A percentile compares a stretch with the other conserved stretches of the same genome.
phyloP scores from a whole-genome alignment of 176 grass and related monocot species.

The Triticum monococcum region DNA sequence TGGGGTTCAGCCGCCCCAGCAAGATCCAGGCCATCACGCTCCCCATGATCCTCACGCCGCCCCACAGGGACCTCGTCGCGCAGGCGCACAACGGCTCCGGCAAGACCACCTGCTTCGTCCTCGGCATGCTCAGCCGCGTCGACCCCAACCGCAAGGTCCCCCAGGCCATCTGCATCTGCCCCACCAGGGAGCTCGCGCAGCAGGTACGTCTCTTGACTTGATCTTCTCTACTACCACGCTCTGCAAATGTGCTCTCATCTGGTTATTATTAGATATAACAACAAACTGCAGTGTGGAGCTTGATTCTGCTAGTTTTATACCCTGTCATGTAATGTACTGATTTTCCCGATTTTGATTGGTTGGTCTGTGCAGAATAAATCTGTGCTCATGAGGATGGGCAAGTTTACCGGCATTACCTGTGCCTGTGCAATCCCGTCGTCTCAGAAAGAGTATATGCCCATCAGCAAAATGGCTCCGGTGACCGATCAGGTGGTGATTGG shows the following conservation, averaged over 20 bases:
- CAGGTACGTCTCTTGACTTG: conserved; percentile 36
- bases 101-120: conserved; percentile 94
- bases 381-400: conserved; percentile 82
- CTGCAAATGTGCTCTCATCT: not conserved
- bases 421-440: conserved; percentile 66
- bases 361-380: conserved; percentile 63
- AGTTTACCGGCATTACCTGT: conserved; percentile 73
- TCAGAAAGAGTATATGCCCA: conserved; percentile 53
- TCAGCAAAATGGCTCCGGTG: conserved; percentile 45
- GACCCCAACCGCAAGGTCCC: conserved; percentile 57
- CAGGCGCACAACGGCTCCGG: conserved; percentile 94
- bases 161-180: conserved; percentile 91
- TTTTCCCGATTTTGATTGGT: conserved; percentile 26
- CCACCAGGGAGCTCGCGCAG: conserved; percentile 88
- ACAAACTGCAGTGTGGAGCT: not conserved
- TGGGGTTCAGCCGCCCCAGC: conserved; percentile 82
- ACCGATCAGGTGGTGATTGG: conserved; percentile 88
- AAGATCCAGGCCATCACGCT: conserved; percentile 88
- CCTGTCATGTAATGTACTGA: not conserved
- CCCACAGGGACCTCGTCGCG: conserved; percentile 86
- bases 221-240: not conserved
- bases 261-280: not conserved
- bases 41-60: conserved; percentile 88
- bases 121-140: conserved; percentile 96
- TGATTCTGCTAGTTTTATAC: not conserved